Base-by-base conservation (phyloP, 306 rosid genomes). In the Ochetophila trinervis region DNA sequence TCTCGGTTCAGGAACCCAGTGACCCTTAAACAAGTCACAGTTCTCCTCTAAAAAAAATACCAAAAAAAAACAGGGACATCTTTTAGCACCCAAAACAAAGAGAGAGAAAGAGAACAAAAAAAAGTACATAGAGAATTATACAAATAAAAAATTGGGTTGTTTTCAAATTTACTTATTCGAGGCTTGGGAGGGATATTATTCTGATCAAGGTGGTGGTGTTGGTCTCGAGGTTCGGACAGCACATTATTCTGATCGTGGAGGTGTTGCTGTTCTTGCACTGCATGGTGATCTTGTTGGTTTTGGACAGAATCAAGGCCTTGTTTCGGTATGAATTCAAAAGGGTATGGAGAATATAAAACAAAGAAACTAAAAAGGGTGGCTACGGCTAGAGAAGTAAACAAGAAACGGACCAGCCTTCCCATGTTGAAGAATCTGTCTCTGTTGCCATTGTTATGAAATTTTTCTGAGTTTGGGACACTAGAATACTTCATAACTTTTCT, bases 21-120 rank as follows among this genome's bases (percentile, higher is more conserved):
- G 79, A 19, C 99, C 97, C 64, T 75, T 86, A 61, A 60, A 86
- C 60, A 93, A 36, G 74, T 93, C 87, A 62, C 99, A 92, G 1
- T 22, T 23, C 72, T 71, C 68, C 62, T 78, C 65, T 53, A 75
- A 93, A 81, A 67, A 57, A 45, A 58, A 24, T 35, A 22, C 42
- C 30, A 3, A 30, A 27, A 52, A 27, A 52, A 22, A 24, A 8
- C 59, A 20, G 0, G 12, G 70, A 55, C 37, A 9, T 24, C 3
- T 22, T 1, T 11, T 8, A 10, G 4, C 45, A 53, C 30, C 11
- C 3, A 42, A 21, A n/a, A 78, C 19, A 34, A 35, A 16, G 0
- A 32, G 14, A n/a, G 76, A n/a, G 40, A 42, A 18, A 45, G 57
- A 23, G 3, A 4, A 3, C 32, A 40, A 63, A 59, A 17, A 58